These are phyloP conservation scores for Allium sativum DNA, from an alignment of 106 monocot species.

Conservation along the genomic window DNA sequence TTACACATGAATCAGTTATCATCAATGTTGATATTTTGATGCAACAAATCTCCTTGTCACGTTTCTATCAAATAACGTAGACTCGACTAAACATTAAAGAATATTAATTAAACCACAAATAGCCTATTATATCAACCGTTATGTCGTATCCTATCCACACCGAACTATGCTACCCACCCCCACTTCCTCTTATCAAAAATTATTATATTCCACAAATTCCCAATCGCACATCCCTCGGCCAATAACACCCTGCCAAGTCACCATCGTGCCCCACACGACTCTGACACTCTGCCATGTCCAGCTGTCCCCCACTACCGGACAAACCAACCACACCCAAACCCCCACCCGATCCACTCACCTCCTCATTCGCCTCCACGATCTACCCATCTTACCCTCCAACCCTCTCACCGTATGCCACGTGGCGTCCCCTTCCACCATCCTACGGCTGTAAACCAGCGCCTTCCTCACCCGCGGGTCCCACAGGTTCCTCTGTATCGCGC, in stretches of 20 bases:
- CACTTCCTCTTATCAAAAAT: background rate
- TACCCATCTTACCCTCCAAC: constrained; percentile 30
- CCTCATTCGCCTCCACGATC: constrained; percentile 11
- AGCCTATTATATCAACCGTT: too few relatives aligned
- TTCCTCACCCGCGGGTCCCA: constrained; percentile 56
- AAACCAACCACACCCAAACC: background rate
- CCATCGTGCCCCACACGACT: background rate
- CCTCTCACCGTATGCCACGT: constrained; percentile 72
- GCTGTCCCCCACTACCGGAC: background rate
- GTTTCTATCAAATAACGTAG: too few relatives aligned
- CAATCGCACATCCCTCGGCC: background rate
- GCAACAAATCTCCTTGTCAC: too few relatives aligned
- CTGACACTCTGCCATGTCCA: background rate
- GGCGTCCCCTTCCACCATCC: constrained; percentile 52
- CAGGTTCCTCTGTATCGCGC: constrained; percentile 60
- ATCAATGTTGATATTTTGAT: too few relatives aligned
- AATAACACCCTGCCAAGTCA: background rate
- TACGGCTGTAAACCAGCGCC: constrained; percentile 53
- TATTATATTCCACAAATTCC: background rate
- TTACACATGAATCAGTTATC: too few relatives aligned
- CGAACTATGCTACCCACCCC: too few relatives aligned
- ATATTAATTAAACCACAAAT: too few relatives aligned
- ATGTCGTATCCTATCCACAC: too few relatives aligned
- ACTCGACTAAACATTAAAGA: too few relatives aligned
- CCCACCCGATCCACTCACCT: background rate